A percentile compares a stretch with the other conserved stretches of the same genome.
Evolutionary conservation across 2,329 filamentous ascomycete species (phyloP).

Genomic region (Akanthomyces dipterigenus): DNA sequence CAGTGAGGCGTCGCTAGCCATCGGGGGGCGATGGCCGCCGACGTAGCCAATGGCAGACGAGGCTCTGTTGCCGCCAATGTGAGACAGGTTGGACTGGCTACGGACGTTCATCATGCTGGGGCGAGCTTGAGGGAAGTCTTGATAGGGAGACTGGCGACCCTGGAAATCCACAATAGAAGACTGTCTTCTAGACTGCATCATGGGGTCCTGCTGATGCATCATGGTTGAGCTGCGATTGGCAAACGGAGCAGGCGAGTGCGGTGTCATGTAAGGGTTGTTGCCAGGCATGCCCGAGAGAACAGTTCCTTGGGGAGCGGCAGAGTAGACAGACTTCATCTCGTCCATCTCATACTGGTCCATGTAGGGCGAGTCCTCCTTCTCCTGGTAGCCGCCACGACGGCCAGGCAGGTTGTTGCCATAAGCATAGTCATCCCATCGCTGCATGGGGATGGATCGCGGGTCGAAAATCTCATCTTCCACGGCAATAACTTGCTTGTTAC

Average conservation of each 20-base stretch:
- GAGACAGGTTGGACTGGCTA: slow-evolving; percentile 41
- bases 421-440: slow-evolving; percentile 97
- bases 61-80: slow-evolving; percentile 35
- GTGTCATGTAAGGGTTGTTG: slow-evolving; percentile 71
- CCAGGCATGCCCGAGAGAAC: slow-evolving; percentile 77
- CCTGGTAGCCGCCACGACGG: slow-evolving; percentile 65
- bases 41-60: slow-evolving; percentile 41
- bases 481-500: slow-evolving; percentile 82
- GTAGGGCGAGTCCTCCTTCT: slow-evolving; percentile 60
- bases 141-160: slow-evolving; percentile 51
- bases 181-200: slow-evolving; percentile 55
- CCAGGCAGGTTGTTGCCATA: slow-evolving; percentile 80
- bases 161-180: slow-evolving; percentile 53
- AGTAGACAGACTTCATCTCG: slow-evolving; percentile 95
- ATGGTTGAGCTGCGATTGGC: slow-evolving; percentile 41
- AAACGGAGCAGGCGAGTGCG: slow-evolving; percentile 71
- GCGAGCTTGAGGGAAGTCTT: slow-evolving; percentile 44
- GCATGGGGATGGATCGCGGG: slow-evolving; percentile 84
- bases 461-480: slow-evolving; percentile 82
- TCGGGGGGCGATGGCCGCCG: slow-evolving; percentile 39
- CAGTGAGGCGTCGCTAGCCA: slow-evolving; percentile 40
- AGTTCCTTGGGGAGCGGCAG: slow-evolving; percentile 80
- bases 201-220: slow-evolving; percentile 38
- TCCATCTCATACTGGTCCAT: slow-evolving; percentile 91
- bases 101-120: slow-evolving; percentile 58